Base-by-base conservation (phyloP, 1,284 basidiomycete genomes). In the Sphagnurus paluster region DNA sequence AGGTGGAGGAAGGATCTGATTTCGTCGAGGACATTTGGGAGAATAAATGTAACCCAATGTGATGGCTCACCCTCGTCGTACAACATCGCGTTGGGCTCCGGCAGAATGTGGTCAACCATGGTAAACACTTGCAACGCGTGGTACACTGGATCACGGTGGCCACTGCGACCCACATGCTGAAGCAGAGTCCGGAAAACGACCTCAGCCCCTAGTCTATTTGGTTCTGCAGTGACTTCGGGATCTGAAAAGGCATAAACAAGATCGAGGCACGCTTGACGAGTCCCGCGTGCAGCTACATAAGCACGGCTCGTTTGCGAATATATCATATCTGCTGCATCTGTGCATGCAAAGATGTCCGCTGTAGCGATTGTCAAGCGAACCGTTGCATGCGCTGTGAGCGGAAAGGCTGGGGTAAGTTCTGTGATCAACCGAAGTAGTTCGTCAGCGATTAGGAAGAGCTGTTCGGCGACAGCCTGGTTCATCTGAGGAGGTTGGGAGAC, bases 101-200 rank as follows among this genome's bases (percentile, higher is more conserved):
- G 82, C 0, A 89, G 64, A 25, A 86, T 59, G 49, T 69, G 67
- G 55, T 84, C 76, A 30, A 87, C 57, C 36, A 90, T 67, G 38
- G 65, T 65, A 56, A 79, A 79, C 2, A 79, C 65, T 53, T 84
- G 82, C 17, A 70, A 59, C 3, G 83, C 56, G 48, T 80, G 80
- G 50, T 75, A 70, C 0, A 71, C 72, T 1, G 83, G 82, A 54
- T 87, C 83, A 11, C 66, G 65, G 25, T 70, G 65, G 11, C 63
- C 60, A 23, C 62, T 60, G 16, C 59, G 55, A 2, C 69, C 53
- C 0, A 70, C 72, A 40, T 78, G 72, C 26, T 74, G 72, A 9
- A 90, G 64, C 20, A 90, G 66, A 0, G 73, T 67, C 23, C 71
- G 71, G 34, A 90, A 63, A 13, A 85, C 69, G 19, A 80, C 68